Conservation (phyloP, 2,329 filamentous ascomycete species). For the Mycosphaerella arachidis region DNA sequence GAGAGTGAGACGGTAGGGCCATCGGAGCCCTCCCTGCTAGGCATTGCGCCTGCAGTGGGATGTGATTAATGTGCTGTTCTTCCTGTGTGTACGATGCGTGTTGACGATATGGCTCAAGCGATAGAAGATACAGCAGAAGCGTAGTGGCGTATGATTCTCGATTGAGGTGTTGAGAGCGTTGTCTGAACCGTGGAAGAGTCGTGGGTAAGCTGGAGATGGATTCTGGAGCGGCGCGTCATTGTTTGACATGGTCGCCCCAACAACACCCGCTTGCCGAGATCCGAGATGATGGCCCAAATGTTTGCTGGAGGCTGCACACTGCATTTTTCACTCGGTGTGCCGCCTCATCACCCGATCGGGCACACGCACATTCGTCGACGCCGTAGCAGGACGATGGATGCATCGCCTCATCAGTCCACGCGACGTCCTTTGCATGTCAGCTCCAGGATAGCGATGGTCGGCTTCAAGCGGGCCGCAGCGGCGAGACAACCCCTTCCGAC, state of each 20-base stretch:
- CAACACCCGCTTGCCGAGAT: background rate
- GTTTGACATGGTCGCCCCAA: background rate
- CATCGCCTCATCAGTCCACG: background rate
- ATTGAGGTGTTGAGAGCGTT: background rate
- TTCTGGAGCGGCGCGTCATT: background rate
- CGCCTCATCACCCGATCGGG: background rate
- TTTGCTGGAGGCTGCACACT: background rate
- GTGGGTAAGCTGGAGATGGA: background rate
- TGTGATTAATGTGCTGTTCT: background rate
- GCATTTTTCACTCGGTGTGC: background rate
- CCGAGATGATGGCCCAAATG: background rate
- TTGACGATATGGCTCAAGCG: background rate
- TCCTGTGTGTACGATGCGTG: background rate
- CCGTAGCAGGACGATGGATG: background rate
- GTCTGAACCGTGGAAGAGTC: background rate
- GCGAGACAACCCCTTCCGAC: background rate
- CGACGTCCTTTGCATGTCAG: background rate
- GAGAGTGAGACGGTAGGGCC: constrained; percentile 28
- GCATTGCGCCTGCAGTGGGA: constrained; percentile 24
- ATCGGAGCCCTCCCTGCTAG: constrained; percentile 31
- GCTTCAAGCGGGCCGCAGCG: background rate
- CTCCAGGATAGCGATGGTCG: background rate
- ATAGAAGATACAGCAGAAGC: background rate
- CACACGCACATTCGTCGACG: background rate
- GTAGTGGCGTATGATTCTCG: background rate